A percentile compares a stretch with the other conserved stretches of the same genome.
Evolutionary conservation across 257 asterid species (phyloP).

Genomic region (Nicotiana benthamiana): DNA sequence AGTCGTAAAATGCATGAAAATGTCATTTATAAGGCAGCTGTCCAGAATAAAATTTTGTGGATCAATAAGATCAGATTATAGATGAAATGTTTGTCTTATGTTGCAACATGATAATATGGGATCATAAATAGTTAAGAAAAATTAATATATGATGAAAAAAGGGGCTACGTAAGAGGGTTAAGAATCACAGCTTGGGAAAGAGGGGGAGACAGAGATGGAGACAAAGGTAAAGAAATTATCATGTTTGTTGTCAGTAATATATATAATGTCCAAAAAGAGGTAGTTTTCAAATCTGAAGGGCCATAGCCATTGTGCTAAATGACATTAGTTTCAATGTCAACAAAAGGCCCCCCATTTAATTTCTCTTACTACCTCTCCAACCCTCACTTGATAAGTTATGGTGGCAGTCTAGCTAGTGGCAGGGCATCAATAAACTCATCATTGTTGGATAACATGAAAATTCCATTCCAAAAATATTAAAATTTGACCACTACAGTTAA

Average conservation of each 20-base stretch:
- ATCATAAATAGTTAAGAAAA: background rate
- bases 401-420: too few species aligned
- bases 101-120: constrained; percentile 1
- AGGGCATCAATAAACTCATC: too few species aligned
- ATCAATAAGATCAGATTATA: background rate
- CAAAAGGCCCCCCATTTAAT: constrained; percentile 13
- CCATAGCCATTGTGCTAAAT: constrained; percentile 30
- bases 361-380: background rate
- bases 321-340: constrained; percentile 29
- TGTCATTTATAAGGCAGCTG: background rate
- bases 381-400: background rate
- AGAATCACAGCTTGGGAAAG: constrained; percentile 19
- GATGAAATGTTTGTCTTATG: constrained; percentile 10
- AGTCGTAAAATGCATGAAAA: background rate
- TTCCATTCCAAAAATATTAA: too few species aligned
- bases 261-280: constrained; percentile 41
- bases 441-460: too few species aligned
- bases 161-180: constrained; percentile 24
- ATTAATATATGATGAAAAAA: constrained; percentile 26
- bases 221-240: constrained; percentile 31
- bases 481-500: too few species aligned
- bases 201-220: constrained; percentile 31
- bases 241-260: constrained; percentile 37
- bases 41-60: background rate
- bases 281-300: constrained; percentile 39